A percentile compares a stretch with the other conserved stretches of the same genome.
Evolutionary conservation across 495 filamentous ascomycete genomes (phyloP).

Genomic region (Hamigera avellanea): DNA sequence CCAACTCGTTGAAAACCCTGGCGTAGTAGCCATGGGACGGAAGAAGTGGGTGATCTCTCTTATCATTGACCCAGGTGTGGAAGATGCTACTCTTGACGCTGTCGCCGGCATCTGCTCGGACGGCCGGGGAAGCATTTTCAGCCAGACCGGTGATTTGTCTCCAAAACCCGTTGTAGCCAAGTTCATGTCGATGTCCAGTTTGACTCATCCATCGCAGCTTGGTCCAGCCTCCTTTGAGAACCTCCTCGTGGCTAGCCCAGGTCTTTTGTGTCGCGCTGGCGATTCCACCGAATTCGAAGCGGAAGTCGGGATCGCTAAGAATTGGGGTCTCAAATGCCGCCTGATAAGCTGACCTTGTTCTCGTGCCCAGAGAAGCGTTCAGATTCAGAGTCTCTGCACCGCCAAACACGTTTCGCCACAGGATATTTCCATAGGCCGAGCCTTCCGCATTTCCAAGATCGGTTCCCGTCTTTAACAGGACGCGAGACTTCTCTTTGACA

Average conservation of each 20-base stretch:
- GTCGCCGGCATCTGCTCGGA: constrained; percentile 81
- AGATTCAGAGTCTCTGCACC: constrained; percentile 82
- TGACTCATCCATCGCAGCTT: constrained; percentile 60
- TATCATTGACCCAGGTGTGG: constrained; percentile 70
- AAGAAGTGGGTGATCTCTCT: constrained; percentile 70
- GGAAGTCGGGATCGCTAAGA: constrained; percentile 67
- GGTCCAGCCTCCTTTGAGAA: constrained; percentile 64
- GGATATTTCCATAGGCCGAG: constrained; percentile 73
- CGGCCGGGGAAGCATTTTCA: constrained; percentile 60
- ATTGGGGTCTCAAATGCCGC: constrained; percentile 73
- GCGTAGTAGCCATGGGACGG: constrained; percentile 69
- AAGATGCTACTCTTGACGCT: constrained; percentile 76
- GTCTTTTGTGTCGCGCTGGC: constrained; percentile 72
- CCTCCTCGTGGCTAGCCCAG: constrained; percentile 90
- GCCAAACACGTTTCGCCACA: constrained; percentile 85
- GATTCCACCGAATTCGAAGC: constrained; percentile 62
- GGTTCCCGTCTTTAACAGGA: constrained; percentile 82
- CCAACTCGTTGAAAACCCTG: constrained; percentile 67
- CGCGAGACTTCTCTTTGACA: constrained; percentile 64
- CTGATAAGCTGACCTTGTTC: constrained; percentile 81
- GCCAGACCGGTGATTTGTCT: constrained; percentile 73
- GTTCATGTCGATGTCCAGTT: constrained; percentile 54
- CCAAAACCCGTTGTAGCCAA: constrained; percentile 75
- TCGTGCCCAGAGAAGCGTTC: constrained; percentile 76
- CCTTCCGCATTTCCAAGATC: constrained; percentile 87